phyloP scores from a whole-genome alignment of 1,284 basidiomycete species.

The Leccinum holopus region DNA sequence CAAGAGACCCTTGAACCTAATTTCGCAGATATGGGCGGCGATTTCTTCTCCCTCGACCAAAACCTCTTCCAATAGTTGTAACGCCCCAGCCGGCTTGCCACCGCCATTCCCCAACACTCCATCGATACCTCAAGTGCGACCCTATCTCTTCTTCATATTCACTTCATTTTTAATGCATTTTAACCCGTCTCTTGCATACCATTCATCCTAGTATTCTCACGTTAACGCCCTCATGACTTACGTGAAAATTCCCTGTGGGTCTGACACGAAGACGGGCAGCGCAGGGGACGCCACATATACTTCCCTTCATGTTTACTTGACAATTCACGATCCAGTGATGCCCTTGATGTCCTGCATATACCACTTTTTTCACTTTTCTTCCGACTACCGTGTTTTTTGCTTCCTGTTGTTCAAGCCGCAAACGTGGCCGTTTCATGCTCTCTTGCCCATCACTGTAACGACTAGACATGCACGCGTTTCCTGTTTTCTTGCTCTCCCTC shows the following conservation, averaged over 20 bases:
- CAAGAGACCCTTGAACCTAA: constrained; percentile 23
- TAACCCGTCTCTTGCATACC: constrained; percentile 35
- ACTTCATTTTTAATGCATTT: constrained; percentile 30
- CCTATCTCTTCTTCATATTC: constrained; percentile 15
- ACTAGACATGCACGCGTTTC: constrained; percentile 60
- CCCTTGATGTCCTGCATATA: constrained; percentile 28
- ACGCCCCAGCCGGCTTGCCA: not conserved
- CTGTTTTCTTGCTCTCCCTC: constrained; percentile 33
- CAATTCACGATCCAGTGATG: constrained; percentile 27
- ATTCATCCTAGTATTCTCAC: constrained; percentile 28
- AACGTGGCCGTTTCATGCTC: constrained; percentile 23
- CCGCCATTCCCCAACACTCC: constrained; percentile 11
- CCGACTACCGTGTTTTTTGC: constrained; percentile 20
- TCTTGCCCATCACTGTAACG: constrained; percentile 50
- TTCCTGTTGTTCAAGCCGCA: constrained; percentile 25
- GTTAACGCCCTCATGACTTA: constrained; percentile 18
- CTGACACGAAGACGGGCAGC: constrained; percentile 13
- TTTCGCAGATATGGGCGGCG: constrained; percentile 52
- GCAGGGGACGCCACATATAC: constrained; percentile 13
- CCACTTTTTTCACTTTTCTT: constrained; percentile 23
- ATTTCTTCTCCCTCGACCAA: constrained; percentile 44
- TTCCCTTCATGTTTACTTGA: constrained; percentile 27
- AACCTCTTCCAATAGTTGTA: constrained; percentile 44
- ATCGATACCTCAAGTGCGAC: constrained; percentile 9
- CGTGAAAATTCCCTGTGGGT: constrained; percentile 21